A percentile compares a stretch with the other conserved stretches of the same genome.
phyloP scores from a whole-genome alignment of 768 basidiomycete species.

The Podaxis rugospora region DNA sequence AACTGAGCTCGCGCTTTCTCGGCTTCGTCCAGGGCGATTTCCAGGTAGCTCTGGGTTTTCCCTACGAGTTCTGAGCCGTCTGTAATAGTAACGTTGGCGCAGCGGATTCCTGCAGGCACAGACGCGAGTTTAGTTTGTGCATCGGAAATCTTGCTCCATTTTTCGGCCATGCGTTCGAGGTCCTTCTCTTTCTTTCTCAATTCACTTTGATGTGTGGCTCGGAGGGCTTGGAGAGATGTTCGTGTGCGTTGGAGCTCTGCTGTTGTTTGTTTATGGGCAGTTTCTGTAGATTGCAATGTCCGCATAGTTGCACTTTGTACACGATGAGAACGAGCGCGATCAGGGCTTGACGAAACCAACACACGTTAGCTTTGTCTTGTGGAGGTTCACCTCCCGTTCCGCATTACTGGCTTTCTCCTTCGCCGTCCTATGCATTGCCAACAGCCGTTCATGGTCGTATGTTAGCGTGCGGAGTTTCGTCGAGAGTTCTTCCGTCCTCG shows the following conservation, averaged over 20 bases:
- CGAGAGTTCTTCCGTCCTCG: slow-evolving; percentile 68
- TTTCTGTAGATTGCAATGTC: slow-evolving; percentile 53
- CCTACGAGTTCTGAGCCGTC: slow-evolving; percentile 41
- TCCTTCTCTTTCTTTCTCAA: slow-evolving; percentile 82
- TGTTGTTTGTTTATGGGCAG: slow-evolving; percentile 65
- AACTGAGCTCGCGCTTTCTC: slow-evolving; percentile 62
- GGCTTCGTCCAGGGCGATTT: slow-evolving; percentile 68
- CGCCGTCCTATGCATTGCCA: slow-evolving; percentile 55
- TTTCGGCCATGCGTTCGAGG: slow-evolving; percentile 66
- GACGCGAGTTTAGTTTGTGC: slow-evolving; percentile 55
- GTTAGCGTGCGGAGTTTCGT: slow-evolving; percentile 72
- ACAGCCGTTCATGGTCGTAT: slow-evolving; percentile 78
- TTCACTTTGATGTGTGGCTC: slow-evolving; percentile 65
- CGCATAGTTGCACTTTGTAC: slow-evolving; percentile 44
- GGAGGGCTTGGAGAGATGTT: slow-evolving; percentile 60
- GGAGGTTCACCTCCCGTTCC: slow-evolving; percentile 72
- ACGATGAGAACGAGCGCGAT: slow-evolving; percentile 2
- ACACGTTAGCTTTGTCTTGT: slow-evolving; percentile 70
- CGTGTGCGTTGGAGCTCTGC: slow-evolving; percentile 72
- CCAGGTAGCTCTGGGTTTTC: slow-evolving; percentile 52
- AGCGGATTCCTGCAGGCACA: slow-evolving; percentile 47
- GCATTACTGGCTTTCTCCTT: slow-evolving; percentile 63
- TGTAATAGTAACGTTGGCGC: slow-evolving; percentile 46
- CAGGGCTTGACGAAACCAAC: slow-evolving; percentile 24
- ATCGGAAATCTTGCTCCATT: slow-evolving; percentile 70